Conservation (phyloP, 495 filamentous ascomycete species). For the Penicillium waksmanii region DNA sequence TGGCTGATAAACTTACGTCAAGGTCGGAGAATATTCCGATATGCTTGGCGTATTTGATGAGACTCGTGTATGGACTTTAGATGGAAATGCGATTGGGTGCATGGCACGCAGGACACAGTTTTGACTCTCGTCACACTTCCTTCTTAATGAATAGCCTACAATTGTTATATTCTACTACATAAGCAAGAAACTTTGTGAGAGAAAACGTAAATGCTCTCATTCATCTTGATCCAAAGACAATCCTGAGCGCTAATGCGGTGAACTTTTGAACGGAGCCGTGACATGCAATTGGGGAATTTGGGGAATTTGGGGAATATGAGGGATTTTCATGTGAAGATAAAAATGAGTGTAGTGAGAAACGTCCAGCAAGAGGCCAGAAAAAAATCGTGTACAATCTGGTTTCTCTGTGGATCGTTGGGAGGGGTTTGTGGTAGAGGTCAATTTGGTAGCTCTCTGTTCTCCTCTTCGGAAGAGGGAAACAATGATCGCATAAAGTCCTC, state of each 20-base stretch:
- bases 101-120: background rate
- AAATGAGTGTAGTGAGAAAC: background rate
- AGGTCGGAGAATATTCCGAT: background rate
- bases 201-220: background rate
- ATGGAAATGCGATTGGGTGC: background rate
- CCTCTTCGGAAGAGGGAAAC: constrained; percentile 35
- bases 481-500: constrained; percentile 51
- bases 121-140: background rate
- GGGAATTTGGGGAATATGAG: background rate
- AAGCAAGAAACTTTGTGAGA: background rate
- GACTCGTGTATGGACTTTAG: background rate
- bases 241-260: background rate
- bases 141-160: background rate
- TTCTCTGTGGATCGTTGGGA: background rate
- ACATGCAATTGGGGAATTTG: constrained; percentile 4
- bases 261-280: constrained; percentile 2
- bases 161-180: background rate
- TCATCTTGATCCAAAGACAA: constrained; percentile 1
- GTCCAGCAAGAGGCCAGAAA: background rate
- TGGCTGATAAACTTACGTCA: background rate
- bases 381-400: constrained; percentile 1
- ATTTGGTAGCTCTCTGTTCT: constrained; percentile 3
- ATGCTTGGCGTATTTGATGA: background rate
- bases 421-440: background rate
- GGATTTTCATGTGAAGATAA: background rate